Evolutionary conservation across 2,329 filamentous ascomycete species (phyloP), one percentile per base, ranked within the genome.

Genomic region (Alternaria metachromatica): DNA sequence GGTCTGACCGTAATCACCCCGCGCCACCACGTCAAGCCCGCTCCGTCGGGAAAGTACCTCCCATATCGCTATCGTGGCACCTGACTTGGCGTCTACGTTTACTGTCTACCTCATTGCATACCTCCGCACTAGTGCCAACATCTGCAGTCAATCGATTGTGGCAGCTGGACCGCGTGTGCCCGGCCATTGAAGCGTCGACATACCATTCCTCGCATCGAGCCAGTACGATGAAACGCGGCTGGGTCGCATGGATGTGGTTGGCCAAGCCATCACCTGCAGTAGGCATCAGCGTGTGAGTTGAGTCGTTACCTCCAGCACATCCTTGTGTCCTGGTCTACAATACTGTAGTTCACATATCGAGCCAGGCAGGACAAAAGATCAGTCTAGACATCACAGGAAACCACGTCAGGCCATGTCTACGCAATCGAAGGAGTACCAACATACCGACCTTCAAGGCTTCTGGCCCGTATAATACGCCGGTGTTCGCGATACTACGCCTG

Each of bases 1-100:
- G 28, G 37, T 43, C 41, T 60, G 43, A 33, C 60, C 13, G 37
- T 28, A 45, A 53, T 55, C 23, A 28, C 13, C 28, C 55, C 43
- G 43, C 54, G 46, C 55, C 55, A 58, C 56, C 55, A 54, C 55
- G 28, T 41, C 28, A 48, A 54, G 55, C 55, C 41, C 48, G 33
- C 33, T 57, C 46, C 45, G 59, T 46, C 56, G 46, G n/a, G 46
- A 18, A 21, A 28, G 48, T 30, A 20, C 28, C 46, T 51, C 41
- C 48, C 49, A 18, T 48, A n/a, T 62, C 41, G 55, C 55, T 28
- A n/a, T 45, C 20, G 18, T 41, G 28, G 21, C 18, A 37, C 41
- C 48, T 25, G 25, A 28, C 41, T 11, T 49, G 30, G 50, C 60
- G 20, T 25, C 43, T 41, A 50, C 33, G 25, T 8, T 20, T 51